Evolutionary conservation across 495 filamentous ascomycete species (phyloP), one percentile per base, ranked within the genome.

Genomic region (Penicillium roqueforti): DNA sequence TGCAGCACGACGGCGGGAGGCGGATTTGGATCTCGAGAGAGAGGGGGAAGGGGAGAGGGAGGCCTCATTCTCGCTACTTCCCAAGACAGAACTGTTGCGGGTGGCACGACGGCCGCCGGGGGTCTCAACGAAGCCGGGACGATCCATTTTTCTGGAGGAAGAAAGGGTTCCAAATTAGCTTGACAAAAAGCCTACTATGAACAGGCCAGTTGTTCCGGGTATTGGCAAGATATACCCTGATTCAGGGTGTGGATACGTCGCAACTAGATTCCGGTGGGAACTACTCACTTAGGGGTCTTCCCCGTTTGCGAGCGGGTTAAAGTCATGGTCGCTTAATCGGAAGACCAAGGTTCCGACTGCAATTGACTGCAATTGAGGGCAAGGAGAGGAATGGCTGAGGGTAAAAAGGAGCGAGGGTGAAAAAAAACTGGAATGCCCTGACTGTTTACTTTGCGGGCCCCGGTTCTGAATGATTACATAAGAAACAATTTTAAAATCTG

Each of bases 41-140:
- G 57, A 53, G 14, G 68, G 58, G 20, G 71, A 67, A 48, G 53
- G 14, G 68, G 58, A 20, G 71, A 67, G 50, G 53, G 68, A 67
- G 36, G 52, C 54, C 31, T 72, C 69, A 39, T 68, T 60, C 38
- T 63, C 66, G 39, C 63, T 63, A 42, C 51, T 54, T 0, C 70
- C 73, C 14, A 69, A 56, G 25, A 64, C 59, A 43, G 70, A 63
- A 64, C 75, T 78, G 65, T 69, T 74, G 56, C 76, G 70, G 34
- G 62, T 74, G 47, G 64, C 62, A 47, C 78, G 69, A 54, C 72
- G 68, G 45, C 76, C 68, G 42, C 76, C 68, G 47, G 83, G 80
- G 13, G 83, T 84, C 56, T 82, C 80, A 47, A 84, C 76, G 55
- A 77, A 82, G 47, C 78, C 80, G 32, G 76, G 76, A 46, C 78